These are phyloP conservation scores for Davidsoniella eucalypti DNA, from an alignment of 2,329 filamentous ascomycete species.

Conservation along the genomic window DNA sequence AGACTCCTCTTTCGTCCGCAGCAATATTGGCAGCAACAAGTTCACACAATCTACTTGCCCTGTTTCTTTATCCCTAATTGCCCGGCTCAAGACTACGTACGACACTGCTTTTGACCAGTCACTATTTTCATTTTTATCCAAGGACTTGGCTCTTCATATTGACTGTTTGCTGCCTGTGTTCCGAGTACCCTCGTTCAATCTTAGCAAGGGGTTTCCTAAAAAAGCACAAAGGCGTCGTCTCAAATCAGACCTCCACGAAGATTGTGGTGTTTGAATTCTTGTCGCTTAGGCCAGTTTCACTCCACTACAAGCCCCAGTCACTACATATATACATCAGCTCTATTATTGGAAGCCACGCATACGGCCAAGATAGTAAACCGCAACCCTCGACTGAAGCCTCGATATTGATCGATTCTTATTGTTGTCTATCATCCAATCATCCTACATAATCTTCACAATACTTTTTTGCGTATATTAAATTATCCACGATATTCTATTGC, in stretches of 20 bases:
- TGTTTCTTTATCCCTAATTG: too few relatives aligned
- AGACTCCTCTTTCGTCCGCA: too few relatives aligned
- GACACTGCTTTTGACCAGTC: too few relatives aligned
- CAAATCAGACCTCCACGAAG: background rate
- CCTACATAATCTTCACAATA: background rate
- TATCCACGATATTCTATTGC: background rate
- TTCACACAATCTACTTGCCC: background rate
- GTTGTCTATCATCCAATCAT: background rate
- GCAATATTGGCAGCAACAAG: too few relatives aligned
- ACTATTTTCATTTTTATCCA: too few relatives aligned
- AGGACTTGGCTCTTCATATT: too few relatives aligned
- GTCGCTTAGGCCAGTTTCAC: constrained; percentile 3
- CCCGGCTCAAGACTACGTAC: too few relatives aligned
- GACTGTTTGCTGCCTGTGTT: background rate
- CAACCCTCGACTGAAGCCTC: too few relatives aligned
- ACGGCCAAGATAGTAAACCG: too few relatives aligned
- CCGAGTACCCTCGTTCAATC: background rate
- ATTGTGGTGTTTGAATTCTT: background rate
- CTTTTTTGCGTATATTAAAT: background rate
- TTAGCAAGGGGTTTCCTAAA: background rate
- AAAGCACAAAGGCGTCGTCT: background rate
- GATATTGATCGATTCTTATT: background rate
- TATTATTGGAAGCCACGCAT: too few relatives aligned
- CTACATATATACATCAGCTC: too few relatives aligned
- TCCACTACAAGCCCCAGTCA: background rate